Conservation (phyloP, 371 early-diverging fungal genomes). For the Mucor circinelloides region DNA sequence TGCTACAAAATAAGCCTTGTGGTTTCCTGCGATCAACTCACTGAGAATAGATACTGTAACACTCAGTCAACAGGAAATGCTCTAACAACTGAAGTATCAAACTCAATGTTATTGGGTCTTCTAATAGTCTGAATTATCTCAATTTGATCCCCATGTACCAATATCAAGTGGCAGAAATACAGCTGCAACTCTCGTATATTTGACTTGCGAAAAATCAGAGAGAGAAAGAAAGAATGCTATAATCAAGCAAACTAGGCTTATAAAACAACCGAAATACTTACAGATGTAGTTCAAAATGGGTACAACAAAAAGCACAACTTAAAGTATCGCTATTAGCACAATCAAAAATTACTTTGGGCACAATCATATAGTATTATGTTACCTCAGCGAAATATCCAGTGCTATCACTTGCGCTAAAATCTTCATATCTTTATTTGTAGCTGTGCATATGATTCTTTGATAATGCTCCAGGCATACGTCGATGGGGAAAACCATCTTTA, state of each 20-base stretch:
- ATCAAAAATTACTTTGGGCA: too few relatives aligned
- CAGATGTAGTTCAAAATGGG: background rate
- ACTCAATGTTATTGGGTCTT: constrained; percentile 12
- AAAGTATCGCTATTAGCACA: too few relatives aligned
- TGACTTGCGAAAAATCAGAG: background rate
- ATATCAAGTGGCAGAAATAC: background rate
- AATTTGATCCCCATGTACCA: background rate
- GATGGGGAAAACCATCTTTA: too few relatives aligned
- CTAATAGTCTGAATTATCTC: background rate
- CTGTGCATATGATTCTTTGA: too few relatives aligned
- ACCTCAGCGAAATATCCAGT: too few relatives aligned
- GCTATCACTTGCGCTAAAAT: too few relatives aligned
- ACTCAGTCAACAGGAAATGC: constrained; percentile 24
- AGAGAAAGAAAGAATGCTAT: background rate
- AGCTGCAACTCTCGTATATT: background rate
- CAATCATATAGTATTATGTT: too few relatives aligned
- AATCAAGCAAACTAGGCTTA: background rate
- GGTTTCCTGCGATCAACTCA: constrained; percentile 18
- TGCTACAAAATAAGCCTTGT: constrained; percentile 9
- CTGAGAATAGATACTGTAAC: constrained; percentile 11
- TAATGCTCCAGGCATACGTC: too few relatives aligned
- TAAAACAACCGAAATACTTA: background rate
- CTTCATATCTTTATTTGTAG: too few relatives aligned
- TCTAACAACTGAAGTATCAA: constrained; percentile 9
- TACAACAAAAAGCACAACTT: too few relatives aligned